Evolutionary conservation across 768 basidiomycete genomes (phyloP), one percentile per base, ranked within the genome.

Genomic region (Omphalotus guepiniiformis): DNA sequence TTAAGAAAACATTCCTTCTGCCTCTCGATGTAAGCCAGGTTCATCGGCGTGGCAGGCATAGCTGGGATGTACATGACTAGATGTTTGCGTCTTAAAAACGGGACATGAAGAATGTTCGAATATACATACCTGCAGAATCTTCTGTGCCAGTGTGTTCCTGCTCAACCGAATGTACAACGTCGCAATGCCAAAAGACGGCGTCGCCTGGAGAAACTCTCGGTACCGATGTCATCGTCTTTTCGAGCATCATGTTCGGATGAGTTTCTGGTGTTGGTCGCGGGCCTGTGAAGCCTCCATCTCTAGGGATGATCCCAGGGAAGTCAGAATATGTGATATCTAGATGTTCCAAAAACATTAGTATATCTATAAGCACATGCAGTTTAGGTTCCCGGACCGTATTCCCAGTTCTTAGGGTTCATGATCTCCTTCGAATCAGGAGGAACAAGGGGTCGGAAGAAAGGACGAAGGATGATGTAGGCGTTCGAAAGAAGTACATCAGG

Each of bases 21-120:
- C 55, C 72, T 69, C 49, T 70, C 64, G 38, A 90, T 58, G 55
- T 90, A 90, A 12, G 63, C 69, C 30, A 68, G 68, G 59, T 88
- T 87, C 53, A 69, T 67, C 1, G 77, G 75, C 2, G 84, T 88
- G 46, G 76, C 66, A 0, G 85, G 86, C 8, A 83, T 79, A 5
- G 87, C 79, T 1, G 83, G 81, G 42, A 89, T 89, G 52, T 90
- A 90, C 79, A 89, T 85, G 38, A 88, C 86, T 78, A 54, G 27
- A 40, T 30, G 30, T 16, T 19, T 22, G 5, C 21, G 21, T 39
- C 19, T 7, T 18, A 25, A 22, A 16, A 6, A 42, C n/a, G 3
- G 15, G 46, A 36, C n/a, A 15, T 9, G 23, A 36, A 46, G 23
- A 34, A 19, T 22, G 13, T 32, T n/a, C 18, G 32, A 28, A 22